Base-by-base conservation (phyloP, 371 early-diverging fungal genomes). In the Paraphysoderma sedebokerense region DNA sequence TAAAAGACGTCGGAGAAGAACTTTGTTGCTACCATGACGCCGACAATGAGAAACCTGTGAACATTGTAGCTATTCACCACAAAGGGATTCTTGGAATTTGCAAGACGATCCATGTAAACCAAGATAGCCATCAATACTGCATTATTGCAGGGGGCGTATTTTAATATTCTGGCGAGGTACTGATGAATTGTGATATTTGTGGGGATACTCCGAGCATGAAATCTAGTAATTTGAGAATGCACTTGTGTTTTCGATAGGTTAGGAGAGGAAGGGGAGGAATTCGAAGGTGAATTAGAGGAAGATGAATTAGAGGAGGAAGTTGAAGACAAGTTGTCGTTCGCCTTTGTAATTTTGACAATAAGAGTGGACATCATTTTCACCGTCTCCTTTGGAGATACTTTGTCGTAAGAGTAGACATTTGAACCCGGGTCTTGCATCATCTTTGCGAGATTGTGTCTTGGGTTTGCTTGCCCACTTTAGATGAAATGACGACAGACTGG, bases 71-170 rank as follows among this genome's bases (percentile, higher is more conserved):
- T 78, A 57, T 67, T 78, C 41, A 85, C 60, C 30, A 76, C 63
- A 59, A 3, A 61, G 50, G 50, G 58, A 52, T 29, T 54, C 53
- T 23, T 38, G 51, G 5, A 55, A 49, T 11, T 58, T 2, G 72
- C 71, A 35, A 87, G 77, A n/a, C 90, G 73, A 57, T 92, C 90
- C 50, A 92, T 73, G 58, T 85, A 92, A 17, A 92, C 73, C 12
- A 90, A 65, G 1, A 85, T 55, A 2, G 80, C 70, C 2, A 90
- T 55, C 15, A 90, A 62, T 0, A 74, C 77, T 50, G 80, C 75
- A 29, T 79, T 82, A 41, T 81, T 77, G 48, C 86, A 74, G 4
- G 80, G 72, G 1, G 86, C 81, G 55, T 77, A 91, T 50, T 78
- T 76, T n/a, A 76, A 63, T 20, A 85, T 74, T 22, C 85, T 68